Evolutionary conservation across 1,139 yeast species (phyloP), one percentile per base, ranked within the genome.

Genomic region (Pichia sp.): DNA sequence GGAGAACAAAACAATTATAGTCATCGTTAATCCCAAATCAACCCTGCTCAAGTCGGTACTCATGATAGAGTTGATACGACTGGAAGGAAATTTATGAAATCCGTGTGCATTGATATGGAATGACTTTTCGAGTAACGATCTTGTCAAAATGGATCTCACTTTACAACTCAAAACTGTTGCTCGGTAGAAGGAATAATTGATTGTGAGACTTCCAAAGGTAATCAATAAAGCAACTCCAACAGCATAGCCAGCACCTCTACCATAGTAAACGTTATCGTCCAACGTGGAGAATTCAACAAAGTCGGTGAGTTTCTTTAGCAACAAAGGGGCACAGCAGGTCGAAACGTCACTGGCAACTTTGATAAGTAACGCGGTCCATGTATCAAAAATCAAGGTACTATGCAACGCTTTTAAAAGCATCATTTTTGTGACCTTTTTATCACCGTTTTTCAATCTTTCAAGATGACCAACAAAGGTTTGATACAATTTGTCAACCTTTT

Each of bases 31-130:
- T 6, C 92, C 90, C 65, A 86, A 79, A 65, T 88, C 95, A 43
- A 88, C 76, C 66, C 96, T 79, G 43, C 88, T 79, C 54, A 89
- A 75, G 67, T 89, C 96, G 0, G 95, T 84, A 13, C 90, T 82
- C 73, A 89, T 79, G 63, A 88, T 70, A 8, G 88, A 82, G 3
- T 92, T 86, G 55, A 89, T 76, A 61, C 80, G 82, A 60, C 93
- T 88, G 23, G 78, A 72, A 0, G 93, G 81, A 65, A 73, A 88
- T 54, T 75, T 73, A 64, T 84, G 84, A 50, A 78, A 77, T 4
- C 90, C 81, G 57, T 76, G 75, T 5, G 83, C 79, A 57, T 82
- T 78, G 19, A 89, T 77, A 48, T 70, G 73, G 60, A 86, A 78
- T n/a, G 90, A 76, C 66, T 89, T 89, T 52, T 78, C 77, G 57